Evolutionary conservation across 75 land plant genomes (phyloP).

Genomic region (Larix kaempferi): DNA sequence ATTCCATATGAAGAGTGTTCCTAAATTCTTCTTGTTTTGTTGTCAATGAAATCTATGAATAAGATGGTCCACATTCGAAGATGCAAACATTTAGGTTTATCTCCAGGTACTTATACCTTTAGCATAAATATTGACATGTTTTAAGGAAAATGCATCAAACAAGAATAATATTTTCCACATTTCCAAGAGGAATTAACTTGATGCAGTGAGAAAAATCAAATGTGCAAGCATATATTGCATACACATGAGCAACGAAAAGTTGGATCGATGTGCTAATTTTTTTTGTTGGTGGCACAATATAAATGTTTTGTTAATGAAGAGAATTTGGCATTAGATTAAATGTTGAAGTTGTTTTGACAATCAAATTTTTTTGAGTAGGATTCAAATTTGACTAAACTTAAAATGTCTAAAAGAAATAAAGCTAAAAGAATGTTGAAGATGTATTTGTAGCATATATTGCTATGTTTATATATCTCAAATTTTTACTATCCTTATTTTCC

Average conservation of each 20-base stretch:
- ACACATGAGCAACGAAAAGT: neutral
- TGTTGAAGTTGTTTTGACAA: neutral
- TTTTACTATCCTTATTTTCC: no score
- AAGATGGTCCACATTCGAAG: conserved; percentile 39
- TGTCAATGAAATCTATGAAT: conserved; percentile 2
- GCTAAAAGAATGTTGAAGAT: no score
- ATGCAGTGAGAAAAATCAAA: conserved; percentile 2
- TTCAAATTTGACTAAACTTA: neutral
- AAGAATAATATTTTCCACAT: neutral
- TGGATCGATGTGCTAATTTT: neutral
- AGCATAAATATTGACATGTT: neutral
- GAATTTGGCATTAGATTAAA: neutral
- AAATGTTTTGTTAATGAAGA: neutral
- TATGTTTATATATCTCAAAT: no score
- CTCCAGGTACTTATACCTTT: conserved; percentile 26
- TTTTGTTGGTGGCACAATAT: neutral
- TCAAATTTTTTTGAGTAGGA: neutral
- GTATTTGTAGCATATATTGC: no score
- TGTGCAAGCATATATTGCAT: conserved; percentile 5
- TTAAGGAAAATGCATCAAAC: neutral
- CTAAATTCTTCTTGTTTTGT: neutral
- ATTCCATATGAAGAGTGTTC: neutral
- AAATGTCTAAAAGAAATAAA: no score
- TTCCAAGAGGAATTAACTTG: neutral
- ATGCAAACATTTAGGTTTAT: conserved; percentile 36